Evolutionary conservation across 139 green algal species (phyloP).

Genomic region (Picochlorum sp.): DNA sequence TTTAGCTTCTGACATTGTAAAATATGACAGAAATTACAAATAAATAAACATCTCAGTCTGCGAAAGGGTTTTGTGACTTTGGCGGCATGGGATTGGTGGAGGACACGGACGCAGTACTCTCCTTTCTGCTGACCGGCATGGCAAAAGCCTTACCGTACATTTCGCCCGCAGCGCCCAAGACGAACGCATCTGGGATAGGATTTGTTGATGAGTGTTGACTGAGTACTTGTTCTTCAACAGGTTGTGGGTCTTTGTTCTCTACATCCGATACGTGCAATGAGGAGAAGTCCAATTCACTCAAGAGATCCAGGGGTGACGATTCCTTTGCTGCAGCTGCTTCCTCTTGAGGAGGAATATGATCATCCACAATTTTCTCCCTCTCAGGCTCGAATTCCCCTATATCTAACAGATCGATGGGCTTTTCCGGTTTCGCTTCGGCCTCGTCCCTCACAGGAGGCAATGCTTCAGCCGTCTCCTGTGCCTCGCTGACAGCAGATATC

Average conservation of each 20-base stretch:
- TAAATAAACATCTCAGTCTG: background rate
- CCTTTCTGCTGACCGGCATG: background rate
- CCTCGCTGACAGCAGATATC: background rate
- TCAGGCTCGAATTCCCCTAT: constrained; percentile 11
- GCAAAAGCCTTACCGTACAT: background rate
- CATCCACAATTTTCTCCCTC: background rate
- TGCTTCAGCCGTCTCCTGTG: background rate
- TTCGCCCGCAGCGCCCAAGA: background rate
- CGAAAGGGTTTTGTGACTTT: constrained; percentile 8
- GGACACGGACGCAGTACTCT: background rate
- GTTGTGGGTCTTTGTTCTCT: too few species aligned
- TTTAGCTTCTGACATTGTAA: too few species aligned
- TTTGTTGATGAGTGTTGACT: background rate
- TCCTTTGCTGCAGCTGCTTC: constrained; percentile 11
- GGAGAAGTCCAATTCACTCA: background rate
- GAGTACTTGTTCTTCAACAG: too few species aligned
- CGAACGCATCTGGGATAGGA: constrained; percentile 7
- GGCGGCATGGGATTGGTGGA: too few species aligned
- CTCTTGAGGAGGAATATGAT: background rate
- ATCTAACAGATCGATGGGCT: constrained; percentile 30
- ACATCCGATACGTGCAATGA: too few species aligned
- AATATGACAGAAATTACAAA: too few species aligned
- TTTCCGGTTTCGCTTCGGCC: background rate
- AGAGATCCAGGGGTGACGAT: background rate
- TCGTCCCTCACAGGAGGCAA: background rate